A percentile compares a stretch with the other conserved stretches of the same genome.
Evolutionary conservation across 2,329 filamentous ascomycete genomes (phyloP).

Genomic region (Niveomyces coronatus): DNA sequence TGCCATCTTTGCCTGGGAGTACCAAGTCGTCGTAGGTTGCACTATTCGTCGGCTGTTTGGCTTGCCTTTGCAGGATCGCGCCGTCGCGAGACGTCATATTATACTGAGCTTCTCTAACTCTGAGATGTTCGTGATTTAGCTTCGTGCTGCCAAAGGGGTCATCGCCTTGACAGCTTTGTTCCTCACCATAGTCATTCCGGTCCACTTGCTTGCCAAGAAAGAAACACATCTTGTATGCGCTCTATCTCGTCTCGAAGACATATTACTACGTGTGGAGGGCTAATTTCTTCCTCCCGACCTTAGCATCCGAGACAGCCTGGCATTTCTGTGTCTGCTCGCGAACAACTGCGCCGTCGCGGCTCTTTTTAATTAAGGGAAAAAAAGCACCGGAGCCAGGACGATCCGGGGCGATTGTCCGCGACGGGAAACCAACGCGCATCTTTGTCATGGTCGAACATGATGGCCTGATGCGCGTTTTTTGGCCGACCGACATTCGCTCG

Average conservation of each 20-base stretch:
- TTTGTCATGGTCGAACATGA: slow-evolving; percentile 62
- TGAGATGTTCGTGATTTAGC: slow-evolving; percentile 34
- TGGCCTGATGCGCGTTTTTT: slow-evolving; percentile 97
- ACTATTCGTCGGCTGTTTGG: neutral
- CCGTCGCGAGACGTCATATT: neutral
- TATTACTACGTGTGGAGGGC: slow-evolving; percentile 8
- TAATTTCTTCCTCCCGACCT: slow-evolving; percentile 12
- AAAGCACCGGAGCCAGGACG: too few species aligned
- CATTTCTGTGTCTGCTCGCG: slow-evolving; percentile 82
- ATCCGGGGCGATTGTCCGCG: too few species aligned
- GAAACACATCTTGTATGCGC: slow-evolving; percentile 67
- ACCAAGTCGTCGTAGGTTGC: slow-evolving; percentile 80
- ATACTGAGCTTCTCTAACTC: slow-evolving; percentile 5
- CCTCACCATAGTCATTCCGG: slow-evolving; percentile 71
- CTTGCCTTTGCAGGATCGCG: neutral
- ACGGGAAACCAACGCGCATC: too few species aligned
- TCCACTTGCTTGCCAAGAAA: slow-evolving; percentile 69
- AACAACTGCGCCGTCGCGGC: slow-evolving; percentile 86
- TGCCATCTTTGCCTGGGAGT: slow-evolving; percentile 93
- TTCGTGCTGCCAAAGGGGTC: slow-evolving; percentile 78
- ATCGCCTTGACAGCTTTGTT: slow-evolving; percentile 75
- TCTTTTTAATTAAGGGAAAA: slow-evolving; percentile 60
- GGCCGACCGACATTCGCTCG: slow-evolving; percentile 76
- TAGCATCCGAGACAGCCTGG: slow-evolving; percentile 74
- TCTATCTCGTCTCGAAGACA: neutral